Percentiles rank a stretch among this genome's conserved stretches.
phyloP scores from a whole-genome alignment of 345 rosid genomes.

The Aegle marmelos region DNA sequence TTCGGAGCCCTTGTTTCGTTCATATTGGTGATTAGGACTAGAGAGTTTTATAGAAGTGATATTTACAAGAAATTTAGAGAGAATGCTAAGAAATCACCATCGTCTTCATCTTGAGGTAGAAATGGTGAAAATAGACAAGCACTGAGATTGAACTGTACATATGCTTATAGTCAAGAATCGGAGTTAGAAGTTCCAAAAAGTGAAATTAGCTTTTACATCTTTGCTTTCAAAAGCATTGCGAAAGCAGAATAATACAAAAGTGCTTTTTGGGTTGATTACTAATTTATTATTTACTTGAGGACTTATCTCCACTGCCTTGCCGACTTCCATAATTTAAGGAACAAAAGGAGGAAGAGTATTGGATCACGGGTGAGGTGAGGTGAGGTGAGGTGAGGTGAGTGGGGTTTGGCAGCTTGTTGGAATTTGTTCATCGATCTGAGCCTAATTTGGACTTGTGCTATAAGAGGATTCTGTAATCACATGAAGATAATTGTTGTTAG shows the following conservation, averaged over 20 bases:
- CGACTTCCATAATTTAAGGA: not conserved
- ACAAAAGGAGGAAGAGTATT: not conserved
- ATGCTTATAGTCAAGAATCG: not conserved
- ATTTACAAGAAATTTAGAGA: slow-evolving; percentile 79
- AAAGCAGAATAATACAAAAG: not conserved
- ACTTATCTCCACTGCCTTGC: not conserved
- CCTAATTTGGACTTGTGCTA: too few relatives aligned
- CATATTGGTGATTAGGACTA: slow-evolving; percentile 62
- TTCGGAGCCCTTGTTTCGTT: slow-evolving; percentile 63
- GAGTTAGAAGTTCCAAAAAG: not conserved
- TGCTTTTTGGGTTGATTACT: too few relatives aligned
- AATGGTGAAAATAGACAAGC: not conserved
- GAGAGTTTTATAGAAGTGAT: slow-evolving; percentile 72
- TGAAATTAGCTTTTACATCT: not conserved
- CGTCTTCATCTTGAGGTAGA: too few relatives aligned
- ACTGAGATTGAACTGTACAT: not conserved
- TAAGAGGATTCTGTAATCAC: too few relatives aligned
- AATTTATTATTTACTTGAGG: rapidly evolving
- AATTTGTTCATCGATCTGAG: not conserved
- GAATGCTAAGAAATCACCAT: slow-evolving; percentile 10
- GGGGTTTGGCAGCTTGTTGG: not conserved
- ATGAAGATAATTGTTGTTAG: too few relatives aligned
- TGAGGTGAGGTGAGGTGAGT: not conserved
- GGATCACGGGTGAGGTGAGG: not conserved
- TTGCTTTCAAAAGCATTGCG: not conserved